phyloP scores from a whole-genome alignment of 768 basidiomycete species.

The Lentinula detonsa region DNA sequence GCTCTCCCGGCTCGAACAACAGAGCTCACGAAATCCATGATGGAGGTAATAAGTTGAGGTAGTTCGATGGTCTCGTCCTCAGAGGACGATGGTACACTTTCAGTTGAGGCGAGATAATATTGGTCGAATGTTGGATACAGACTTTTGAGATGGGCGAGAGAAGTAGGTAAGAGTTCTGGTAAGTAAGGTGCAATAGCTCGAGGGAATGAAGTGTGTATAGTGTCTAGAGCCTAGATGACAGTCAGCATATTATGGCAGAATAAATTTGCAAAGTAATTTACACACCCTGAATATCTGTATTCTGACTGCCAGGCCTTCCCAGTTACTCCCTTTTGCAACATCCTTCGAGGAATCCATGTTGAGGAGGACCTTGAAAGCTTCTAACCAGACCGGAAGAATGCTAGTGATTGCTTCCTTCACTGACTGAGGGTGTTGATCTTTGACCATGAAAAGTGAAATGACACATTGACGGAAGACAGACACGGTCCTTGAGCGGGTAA shows the following conservation, averaged over 20 bases:
- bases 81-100: constrained; percentile 53
- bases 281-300: constrained; percentile 82
- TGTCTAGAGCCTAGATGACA: constrained; percentile 62
- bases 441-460: constrained; percentile 88
- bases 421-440: constrained; percentile 83
- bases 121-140: constrained; percentile 55
- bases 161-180: constrained; percentile 48
- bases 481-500: constrained; percentile 81
- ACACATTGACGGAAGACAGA: constrained; percentile 90
- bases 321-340: constrained; percentile 49
- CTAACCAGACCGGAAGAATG: constrained; percentile 89
- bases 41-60: constrained; percentile 67
- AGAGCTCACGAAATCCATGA: constrained; percentile 75
- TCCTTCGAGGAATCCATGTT: constrained; percentile 59
- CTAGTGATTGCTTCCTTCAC: constrained; percentile 77
- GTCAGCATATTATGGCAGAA: neutral
- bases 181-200: constrained; percentile 61
- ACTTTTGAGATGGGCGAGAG: constrained; percentile 53
- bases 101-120: constrained; percentile 54
- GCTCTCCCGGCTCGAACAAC: constrained; percentile 60
- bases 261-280: neutral
- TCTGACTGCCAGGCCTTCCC: constrained; percentile 78
- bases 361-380: constrained; percentile 78
- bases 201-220: constrained; percentile 78
- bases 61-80: constrained; percentile 78